phyloP scores from a whole-genome alignment of 768 basidiomycete genomes.

The Boletus bicolor region DNA sequence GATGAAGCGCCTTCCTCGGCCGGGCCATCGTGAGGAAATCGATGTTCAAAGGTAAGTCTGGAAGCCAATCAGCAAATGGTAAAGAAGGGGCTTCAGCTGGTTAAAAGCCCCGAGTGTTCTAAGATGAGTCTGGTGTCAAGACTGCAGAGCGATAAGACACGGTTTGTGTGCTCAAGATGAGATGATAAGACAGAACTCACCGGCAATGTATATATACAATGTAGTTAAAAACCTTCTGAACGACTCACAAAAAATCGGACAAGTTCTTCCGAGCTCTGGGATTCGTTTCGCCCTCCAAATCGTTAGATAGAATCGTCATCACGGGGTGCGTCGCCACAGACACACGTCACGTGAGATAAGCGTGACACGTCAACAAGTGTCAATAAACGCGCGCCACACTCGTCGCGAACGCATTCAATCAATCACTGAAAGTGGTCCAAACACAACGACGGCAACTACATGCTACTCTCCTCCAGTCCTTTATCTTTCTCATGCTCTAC shows the following conservation, averaged over 20 bases:
- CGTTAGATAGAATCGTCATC: no score
- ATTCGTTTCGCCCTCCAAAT: no score
- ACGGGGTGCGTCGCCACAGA: no score
- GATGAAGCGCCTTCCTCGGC: background rate
- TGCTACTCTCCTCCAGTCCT: slow-evolving; percentile 31
- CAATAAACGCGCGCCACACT: slow-evolving; percentile 22
- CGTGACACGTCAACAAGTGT: slow-evolving; percentile 23
- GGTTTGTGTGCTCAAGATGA: background rate
- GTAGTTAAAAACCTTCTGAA: background rate
- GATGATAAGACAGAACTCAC: background rate
- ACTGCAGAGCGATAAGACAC: background rate
- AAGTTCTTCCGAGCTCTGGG: background rate
- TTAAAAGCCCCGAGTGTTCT: background rate
- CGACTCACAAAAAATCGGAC: background rate
- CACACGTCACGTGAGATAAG: slow-evolving; percentile 11
- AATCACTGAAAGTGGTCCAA: no score
- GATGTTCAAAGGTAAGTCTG: background rate
- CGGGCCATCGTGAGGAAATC: background rate
- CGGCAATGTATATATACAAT: background rate
- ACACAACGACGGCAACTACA: background rate
- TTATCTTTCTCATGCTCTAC: slow-evolving; percentile 34
- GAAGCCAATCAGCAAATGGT: background rate
- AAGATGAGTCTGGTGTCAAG: background rate
- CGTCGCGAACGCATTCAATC: background rate
- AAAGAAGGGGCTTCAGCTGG: background rate